Percentiles rank a stretch among this genome's conserved stretches.
Evolutionary conservation across 345 rosid genomes (phyloP).

Genomic region (Cardamine resedifolia): DNA sequence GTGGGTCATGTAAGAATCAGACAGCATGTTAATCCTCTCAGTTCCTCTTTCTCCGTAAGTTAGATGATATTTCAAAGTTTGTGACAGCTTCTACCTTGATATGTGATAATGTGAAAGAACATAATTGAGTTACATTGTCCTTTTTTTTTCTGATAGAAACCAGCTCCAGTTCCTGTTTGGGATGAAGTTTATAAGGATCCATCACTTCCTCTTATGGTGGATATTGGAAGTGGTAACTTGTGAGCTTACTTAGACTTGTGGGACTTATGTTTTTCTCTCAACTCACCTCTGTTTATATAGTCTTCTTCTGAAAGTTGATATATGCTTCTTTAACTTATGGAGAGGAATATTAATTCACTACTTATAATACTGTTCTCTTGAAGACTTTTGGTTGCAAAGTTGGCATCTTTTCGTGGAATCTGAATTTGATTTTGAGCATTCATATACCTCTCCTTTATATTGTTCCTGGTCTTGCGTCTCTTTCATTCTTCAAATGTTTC

Average conservation of each 20-base stretch:
- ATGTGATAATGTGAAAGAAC: background rate
- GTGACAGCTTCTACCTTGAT: background rate
- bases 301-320: background rate
- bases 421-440: background rate
- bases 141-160: constrained; percentile 44
- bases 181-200: constrained; percentile 70
- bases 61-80: constrained; percentile 16
- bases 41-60: constrained; percentile 76
- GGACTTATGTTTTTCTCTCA: background rate
- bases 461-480: background rate
- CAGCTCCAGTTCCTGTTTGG: constrained; percentile 74
- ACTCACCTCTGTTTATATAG: background rate
- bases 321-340: background rate
- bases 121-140: background rate
- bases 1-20: constrained; percentile 78
- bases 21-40: constrained; percentile 93
- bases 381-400: background rate
- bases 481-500: background rate
- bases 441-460: background rate
- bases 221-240: constrained; percentile 78
- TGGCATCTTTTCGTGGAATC: constrained; percentile 1
- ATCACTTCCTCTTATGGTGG: constrained; percentile 84
- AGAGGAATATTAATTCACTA: background rate
- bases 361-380: background rate
- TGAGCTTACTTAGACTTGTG: constrained; percentile 34